Conservation (phyloP, 78 protist genomes). For the Creolimax fragrantissima region DNA sequence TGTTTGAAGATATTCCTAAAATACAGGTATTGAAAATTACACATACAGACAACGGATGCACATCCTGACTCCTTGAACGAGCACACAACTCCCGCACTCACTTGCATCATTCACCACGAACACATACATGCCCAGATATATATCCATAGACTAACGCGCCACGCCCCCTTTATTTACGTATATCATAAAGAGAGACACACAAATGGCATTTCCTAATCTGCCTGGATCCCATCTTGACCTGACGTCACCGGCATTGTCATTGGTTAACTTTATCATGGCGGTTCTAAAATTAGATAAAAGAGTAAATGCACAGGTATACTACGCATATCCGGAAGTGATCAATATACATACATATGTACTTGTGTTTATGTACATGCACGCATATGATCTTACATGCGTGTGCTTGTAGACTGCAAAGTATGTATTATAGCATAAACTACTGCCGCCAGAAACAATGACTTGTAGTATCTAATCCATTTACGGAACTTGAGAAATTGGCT, state of each 20-base stretch:
- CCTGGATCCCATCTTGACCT: conserved; percentile 1
- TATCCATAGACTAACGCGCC: neutral
- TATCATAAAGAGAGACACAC: neutral
- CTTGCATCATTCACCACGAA: too few relatives aligned
- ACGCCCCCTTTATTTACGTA: neutral
- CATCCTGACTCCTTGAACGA: too few relatives aligned
- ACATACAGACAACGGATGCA: too few relatives aligned
- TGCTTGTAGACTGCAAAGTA: conserved; percentile 9
- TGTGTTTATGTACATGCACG: neutral
- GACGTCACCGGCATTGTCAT: conserved; percentile 7
- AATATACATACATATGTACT: neutral
- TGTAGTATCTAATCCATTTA: too few relatives aligned
- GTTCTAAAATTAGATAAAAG: conserved; percentile 1
- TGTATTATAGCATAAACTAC: neutral
- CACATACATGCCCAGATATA: neutral
- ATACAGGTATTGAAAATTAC: neutral
- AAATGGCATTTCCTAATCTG: neutral
- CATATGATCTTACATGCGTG: neutral
- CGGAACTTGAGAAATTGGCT: too few relatives aligned
- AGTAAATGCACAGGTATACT: conserved; percentile 37
- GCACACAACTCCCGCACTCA: too few relatives aligned
- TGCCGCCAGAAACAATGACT: too few relatives aligned
- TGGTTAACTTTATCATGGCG: neutral
- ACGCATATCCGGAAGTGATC: neutral
- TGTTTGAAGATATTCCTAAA: neutral